These are phyloP conservation scores for Phytophthora multivora DNA, from an alignment of 352 stramenopile genomes.

Conservation along the genomic window DNA sequence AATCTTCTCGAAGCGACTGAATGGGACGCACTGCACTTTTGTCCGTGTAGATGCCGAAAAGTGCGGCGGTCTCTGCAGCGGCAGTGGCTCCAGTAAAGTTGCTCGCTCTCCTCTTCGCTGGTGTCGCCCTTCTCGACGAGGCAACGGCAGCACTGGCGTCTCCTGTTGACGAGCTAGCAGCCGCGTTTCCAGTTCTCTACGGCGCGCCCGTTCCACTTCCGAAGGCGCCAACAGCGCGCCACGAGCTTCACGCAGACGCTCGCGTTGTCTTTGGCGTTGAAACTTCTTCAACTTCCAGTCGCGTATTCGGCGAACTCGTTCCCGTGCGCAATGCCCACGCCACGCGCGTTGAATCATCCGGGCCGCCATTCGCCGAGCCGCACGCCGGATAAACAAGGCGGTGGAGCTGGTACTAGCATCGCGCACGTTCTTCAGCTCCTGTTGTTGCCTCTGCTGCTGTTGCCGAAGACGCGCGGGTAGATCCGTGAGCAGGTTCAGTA, in stretches of 20 bases:
- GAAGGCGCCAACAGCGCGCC: constrained; percentile 38
- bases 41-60: constrained; percentile 37
- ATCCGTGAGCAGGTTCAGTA: constrained; percentile 30
- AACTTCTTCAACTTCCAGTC: constrained; percentile 29
- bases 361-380: constrained; percentile 32
- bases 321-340: constrained; percentile 48
- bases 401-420: constrained; percentile 13
- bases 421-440: constrained; percentile 4
- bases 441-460: constrained; percentile 12
- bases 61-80: constrained; percentile 29
- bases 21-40: constrained; percentile 46
- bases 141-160: constrained; percentile 27
- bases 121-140: constrained; percentile 5
- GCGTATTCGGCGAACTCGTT: constrained; percentile 27
- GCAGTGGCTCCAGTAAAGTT: constrained; percentile 47
- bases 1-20: constrained; percentile 60
- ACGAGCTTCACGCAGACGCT: constrained; percentile 38
- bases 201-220: constrained; percentile 14
- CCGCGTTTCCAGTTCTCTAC: constrained; percentile 27
- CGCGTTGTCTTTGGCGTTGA: constrained; percentile 34
- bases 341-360: constrained; percentile 60
- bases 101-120: constrained; percentile 15
- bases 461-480: constrained; percentile 23
- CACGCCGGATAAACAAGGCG: constrained; percentile 13
- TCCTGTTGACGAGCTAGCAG: constrained; percentile 37